phyloP scores from a whole-genome alignment of 2,329 filamentous ascomycete genomes.

The Fusarium cyanostomum region DNA sequence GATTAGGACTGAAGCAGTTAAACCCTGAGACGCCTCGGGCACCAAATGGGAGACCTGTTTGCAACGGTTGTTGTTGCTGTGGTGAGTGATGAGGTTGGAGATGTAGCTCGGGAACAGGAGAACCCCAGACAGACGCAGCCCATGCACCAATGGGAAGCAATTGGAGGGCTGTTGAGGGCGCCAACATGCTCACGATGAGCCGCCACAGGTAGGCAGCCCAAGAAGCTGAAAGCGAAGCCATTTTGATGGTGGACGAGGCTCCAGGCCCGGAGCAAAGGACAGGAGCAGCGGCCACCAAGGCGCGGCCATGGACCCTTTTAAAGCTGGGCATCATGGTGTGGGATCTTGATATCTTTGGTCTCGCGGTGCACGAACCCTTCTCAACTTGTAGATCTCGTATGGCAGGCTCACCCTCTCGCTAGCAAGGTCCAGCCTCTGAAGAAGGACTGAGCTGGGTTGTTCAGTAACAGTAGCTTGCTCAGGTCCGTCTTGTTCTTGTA shows the following conservation, averaged over 20 bases:
- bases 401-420: constrained; percentile 21
- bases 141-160: constrained; percentile 38
- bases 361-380: constrained; percentile 4
- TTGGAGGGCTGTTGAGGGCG: constrained; percentile 37
- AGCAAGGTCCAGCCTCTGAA: constrained; percentile 33
- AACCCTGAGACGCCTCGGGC: constrained; percentile 29
- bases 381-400: constrained; percentile 11
- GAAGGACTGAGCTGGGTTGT: constrained; percentile 7
- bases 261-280: constrained; percentile 24
- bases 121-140: constrained; percentile 41
- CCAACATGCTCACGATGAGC: constrained; percentile 36
- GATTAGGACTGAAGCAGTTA: constrained; percentile 41
- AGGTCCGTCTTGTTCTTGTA: constrained; percentile 18
- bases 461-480: constrained; percentile 12
- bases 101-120: constrained; percentile 37
- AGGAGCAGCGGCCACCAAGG: constrained; percentile 18
- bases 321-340: constrained; percentile 38
- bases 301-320: constrained; percentile 35
- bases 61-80: constrained; percentile 31
- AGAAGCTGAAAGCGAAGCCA: constrained; percentile 32
- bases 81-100: constrained; percentile 30
- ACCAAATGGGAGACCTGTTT: constrained; percentile 14
- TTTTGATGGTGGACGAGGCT: constrained; percentile 31
- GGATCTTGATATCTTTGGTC: constrained; percentile 16
- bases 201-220: constrained; percentile 38